Base-by-base conservation (phyloP, 345 rosid species). In the Heritiera littoralis region DNA sequence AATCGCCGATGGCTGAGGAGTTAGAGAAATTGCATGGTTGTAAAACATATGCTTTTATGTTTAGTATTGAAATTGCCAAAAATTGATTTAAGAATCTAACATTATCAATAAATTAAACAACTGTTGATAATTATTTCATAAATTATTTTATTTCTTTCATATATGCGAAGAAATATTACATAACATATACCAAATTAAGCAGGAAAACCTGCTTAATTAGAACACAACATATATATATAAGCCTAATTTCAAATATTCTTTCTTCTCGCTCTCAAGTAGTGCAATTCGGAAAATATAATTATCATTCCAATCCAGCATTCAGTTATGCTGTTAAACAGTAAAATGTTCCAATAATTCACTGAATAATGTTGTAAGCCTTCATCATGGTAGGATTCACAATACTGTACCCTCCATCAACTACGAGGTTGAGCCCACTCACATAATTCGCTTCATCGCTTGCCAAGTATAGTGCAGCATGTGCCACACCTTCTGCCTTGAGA, bases 401-500 rank as follows among this genome's bases (percentile, higher is more conserved):
- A 23, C 84, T 78, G 55, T 40, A 78, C 12, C 86, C 87, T 5
- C 90, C 87, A 76, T 88, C 91, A 43, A 86, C 80, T 56, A 82
- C 74, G 5, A 88, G 81, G 78, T 85, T 85, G 9, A 77, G 30
- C 14, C 88, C 88, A 54, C 84, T 83, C 54, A 85, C 84, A 69
- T 86, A 86, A 38, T 56, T 72, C 1, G 87, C 86, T 28, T 85
- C 89, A 63, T 88, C 88, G 14, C 87, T 85, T 0, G 86, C 86
- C 86, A 82, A 38, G 75, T 68, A 82, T 10, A 86, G 59, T 1
- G 86, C 88, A 40, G 87, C 83, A 17, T 61, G 30, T 0, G 87
- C 89, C 20, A 86, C 63, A 20, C 72, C 81, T 7, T 82, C 83
- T 0, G 51, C 40, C 69, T 51, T 77, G 4, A 85, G 80, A 9